Evolutionary conservation across 805 yeast species (phyloP).

Genomic region (Candida morakotiae): DNA sequence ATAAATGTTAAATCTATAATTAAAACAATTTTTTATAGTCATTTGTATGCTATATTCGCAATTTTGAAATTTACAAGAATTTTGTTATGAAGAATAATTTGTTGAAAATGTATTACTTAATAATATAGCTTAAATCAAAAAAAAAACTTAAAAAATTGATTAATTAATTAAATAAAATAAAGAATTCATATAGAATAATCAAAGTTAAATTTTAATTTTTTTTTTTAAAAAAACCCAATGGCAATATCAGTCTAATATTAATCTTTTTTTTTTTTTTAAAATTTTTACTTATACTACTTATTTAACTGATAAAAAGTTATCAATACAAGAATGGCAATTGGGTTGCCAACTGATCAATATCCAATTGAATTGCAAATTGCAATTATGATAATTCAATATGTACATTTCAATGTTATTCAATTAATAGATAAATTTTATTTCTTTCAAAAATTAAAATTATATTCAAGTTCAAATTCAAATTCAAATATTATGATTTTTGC

Average conservation of each 20-base stretch:
- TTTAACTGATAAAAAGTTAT: no score
- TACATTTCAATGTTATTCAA: neutral
- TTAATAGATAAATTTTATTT: neutral
- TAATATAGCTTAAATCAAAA: no score
- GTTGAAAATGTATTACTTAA: neutral
- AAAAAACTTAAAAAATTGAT: no score
- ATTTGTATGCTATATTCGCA: neutral
- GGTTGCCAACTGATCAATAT: neutral
- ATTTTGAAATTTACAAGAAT: constrained; percentile 1
- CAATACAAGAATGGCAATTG: neutral
- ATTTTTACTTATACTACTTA: no score
- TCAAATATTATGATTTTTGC: neutral
- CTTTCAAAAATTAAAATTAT: neutral
- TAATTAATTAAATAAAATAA: no score
- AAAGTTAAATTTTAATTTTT: no score
- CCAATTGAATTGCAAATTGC: constrained; percentile 3
- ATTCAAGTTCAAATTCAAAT: no score
- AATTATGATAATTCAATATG: neutral
- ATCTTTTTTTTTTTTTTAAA: no score
- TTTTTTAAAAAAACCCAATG: no score
- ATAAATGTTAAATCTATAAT: no score
- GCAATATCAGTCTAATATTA: no score
- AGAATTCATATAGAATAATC: no score
- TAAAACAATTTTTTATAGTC: neutral
- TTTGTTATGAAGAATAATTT: constrained; percentile 4